Evolutionary conservation across 495 filamentous ascomycete genomes (phyloP).

Genomic region (Tirmania nivea): DNA sequence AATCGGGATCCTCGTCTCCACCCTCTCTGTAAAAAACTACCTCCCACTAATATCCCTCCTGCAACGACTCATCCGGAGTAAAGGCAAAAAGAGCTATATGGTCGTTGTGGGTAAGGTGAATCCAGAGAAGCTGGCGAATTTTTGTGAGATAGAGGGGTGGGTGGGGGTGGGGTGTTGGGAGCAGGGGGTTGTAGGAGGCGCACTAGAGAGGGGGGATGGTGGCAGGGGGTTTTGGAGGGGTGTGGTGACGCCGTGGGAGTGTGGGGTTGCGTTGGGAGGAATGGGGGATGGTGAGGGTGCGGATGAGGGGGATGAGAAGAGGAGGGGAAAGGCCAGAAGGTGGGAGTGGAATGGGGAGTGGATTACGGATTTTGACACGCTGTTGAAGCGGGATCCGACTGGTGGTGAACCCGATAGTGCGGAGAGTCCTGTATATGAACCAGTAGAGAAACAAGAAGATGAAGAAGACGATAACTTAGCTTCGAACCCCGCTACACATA

Average conservation of each 20-base stretch:
- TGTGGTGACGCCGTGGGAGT: conserved; percentile 80
- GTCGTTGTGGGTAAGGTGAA: conserved; percentile 95
- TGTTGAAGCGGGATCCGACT: conserved; percentile 15
- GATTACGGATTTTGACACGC: conserved; percentile 24
- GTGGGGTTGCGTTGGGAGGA: conserved; percentile 48
- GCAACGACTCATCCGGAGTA: conserved; percentile 41
- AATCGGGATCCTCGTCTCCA: conserved; percentile 88
- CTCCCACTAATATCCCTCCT: conserved; percentile 55
- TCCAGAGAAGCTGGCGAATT: conserved; percentile 88
- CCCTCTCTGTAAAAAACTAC: conserved; percentile 77
- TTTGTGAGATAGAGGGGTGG: conserved; percentile 85
- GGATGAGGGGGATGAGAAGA: conserved; percentile 5
- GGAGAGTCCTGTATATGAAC: conserved; percentile 5
- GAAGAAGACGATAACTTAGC: not conserved
- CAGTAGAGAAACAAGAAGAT: conserved; percentile 2
- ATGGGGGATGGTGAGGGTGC: conserved; percentile 49
- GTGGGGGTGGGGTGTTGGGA: conserved; percentile 98
- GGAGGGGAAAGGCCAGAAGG: conserved; percentile 2
- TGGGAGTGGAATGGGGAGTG: conserved; percentile 24
- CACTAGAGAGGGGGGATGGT: conserved; percentile 29
- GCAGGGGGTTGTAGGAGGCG: conserved; percentile 45
- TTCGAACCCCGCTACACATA: not conserved
- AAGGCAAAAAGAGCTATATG: conserved; percentile 82
- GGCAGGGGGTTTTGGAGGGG: conserved; percentile 43
- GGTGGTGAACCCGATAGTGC: conserved; percentile 2